Evolutionary conservation across 164 flowering plant species (phyloP), one percentile per base, ranked within the genome.

Genomic region (Piper betle): DNA sequence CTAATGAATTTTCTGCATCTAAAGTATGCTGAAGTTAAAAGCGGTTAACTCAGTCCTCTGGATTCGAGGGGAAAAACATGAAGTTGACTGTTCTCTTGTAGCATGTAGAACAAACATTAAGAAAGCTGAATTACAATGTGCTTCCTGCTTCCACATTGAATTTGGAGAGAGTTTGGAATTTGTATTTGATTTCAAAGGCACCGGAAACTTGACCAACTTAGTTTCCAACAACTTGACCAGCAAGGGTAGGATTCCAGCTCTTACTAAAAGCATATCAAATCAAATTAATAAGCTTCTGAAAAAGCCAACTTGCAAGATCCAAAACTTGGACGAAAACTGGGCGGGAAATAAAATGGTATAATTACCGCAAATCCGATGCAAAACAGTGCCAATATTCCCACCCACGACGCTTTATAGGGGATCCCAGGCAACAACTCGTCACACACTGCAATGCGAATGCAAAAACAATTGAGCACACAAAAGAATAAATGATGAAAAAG

Each of bases 341-440:
- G 58, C 16, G 90, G 93, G 66, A 90, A 84, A 66, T 80, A 82
- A 52, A 48, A 57, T 13, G 97, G 96, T 63, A 85, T 48, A n/a
- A 78, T 46, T 4, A 82, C 67, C 11, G 96, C 87, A 40, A 81
- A 19, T 42, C 65, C 85, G 67, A 93, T 57, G 62, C 98, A 90
- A 12, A 90, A 61, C 63, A 86, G 5, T 38, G 75, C 90, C 39
- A 84, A 57, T 40, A 76, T 57, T 43, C 67, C 96, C 54, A 90
- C 92, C 82, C 78, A 76, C 92, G 88, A 86, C 64, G 88, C 92
- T 71, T 83, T 72, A 73, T 74, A 82, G 8, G 98, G 88, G 55
- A 90, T 82, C 64, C 94, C 88, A 52, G 84, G 19, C 5, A 82
- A 33, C 54, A 89, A 73, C 64, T 93, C 97, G 58, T 93, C 96